Evolutionary conservation across 768 basidiomycete species (phyloP), one percentile per base, ranked within the genome.

Genomic region (Holtermannia corniformis): DNA sequence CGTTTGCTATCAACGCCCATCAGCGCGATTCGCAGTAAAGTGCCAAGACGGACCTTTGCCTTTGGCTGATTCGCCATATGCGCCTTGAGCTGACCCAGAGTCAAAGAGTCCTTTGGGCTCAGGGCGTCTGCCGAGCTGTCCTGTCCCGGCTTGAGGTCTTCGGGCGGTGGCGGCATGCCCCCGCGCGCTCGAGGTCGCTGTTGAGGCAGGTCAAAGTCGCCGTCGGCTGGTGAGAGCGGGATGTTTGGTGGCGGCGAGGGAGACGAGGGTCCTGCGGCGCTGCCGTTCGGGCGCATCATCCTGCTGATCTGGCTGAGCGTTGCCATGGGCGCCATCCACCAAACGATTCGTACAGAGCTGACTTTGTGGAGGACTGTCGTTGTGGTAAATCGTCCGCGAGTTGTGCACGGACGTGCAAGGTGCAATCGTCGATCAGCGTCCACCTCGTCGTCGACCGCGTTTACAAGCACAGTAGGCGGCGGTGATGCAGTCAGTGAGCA

Each of bases 61-160:
- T 65, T 65, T n/a, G 54, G 56, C 43, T 58, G 57, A 42, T 49
- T 48, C 14, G 50, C 56, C n/a, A 58, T 57, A 41, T 62, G 50
- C 22, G 58, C 62, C 50, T 60, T 68, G 19, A 72, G 57, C 55
- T 72, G 70, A 7, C 68, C 64, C 10, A 72, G 54, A 22, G 66
- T 67, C 14, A 70, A 60, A 28, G 63, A 67, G 47, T 72, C 68
- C 49, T 45, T 52, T 7, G 32, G 32, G 16, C 32, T 16, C 7
- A 37, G 32, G 16, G 32, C 7, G 10, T 19, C 19, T 44, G 7
- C 10, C 43, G 7, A 19, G n/a, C 7, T 7, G 19, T 19, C 12
- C 43, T 44, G 10, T 7, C 43, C 43, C 5, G 7, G 7, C 32
- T 37, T 37, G 32, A 37, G 32, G 16, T 37, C 32, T 16, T 37